Conservation (phyloP, 1,139 yeast species). For the Saccharomycopsis hybrid region DNA sequence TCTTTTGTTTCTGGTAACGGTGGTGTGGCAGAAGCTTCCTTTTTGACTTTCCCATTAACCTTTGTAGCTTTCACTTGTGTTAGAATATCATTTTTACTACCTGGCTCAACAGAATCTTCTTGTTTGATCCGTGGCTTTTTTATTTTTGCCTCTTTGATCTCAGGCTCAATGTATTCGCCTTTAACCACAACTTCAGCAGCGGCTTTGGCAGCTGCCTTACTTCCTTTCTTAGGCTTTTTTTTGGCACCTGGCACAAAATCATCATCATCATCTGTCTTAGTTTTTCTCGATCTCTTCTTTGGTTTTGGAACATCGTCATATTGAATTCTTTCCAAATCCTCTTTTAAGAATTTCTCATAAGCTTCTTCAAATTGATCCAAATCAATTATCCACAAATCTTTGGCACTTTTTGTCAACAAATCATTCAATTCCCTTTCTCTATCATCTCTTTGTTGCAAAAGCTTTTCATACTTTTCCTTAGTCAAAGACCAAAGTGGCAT, state of each 20-base stretch:
- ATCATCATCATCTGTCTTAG: slow-evolving; percentile 11
- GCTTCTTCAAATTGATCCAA: slow-evolving; percentile 62
- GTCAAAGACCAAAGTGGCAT: slow-evolving; percentile 96
- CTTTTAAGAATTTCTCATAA: slow-evolving; percentile 59
- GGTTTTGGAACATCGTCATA: slow-evolving; percentile 11
- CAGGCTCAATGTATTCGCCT: slow-evolving; percentile 19
- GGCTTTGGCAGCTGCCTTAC: slow-evolving; percentile 5
- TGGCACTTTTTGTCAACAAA: slow-evolving; percentile 65
- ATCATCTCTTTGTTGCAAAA: slow-evolving; percentile 63
- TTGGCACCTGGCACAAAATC: slow-evolving; percentile 16
- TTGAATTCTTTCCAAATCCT: slow-evolving; percentile 38
- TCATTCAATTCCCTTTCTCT: slow-evolving; percentile 67
- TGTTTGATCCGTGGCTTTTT: slow-evolving; percentile 15
- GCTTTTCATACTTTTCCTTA: slow-evolving; percentile 75
- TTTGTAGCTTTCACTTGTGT: neutral
- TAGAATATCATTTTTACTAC: neutral
- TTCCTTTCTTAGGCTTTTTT: slow-evolving; percentile 10
- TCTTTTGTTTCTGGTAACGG: neutral
- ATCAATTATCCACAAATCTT: slow-evolving; percentile 83
- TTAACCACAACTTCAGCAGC: neutral
- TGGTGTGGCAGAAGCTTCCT: slow-evolving; percentile 1
- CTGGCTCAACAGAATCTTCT: slow-evolving; percentile 12
- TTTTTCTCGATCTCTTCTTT: slow-evolving; percentile 17
- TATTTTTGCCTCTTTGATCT: slow-evolving; percentile 14
- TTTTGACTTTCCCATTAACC: neutral